A percentile compares a stretch with the other conserved stretches of the same genome.
These are phyloP conservation scores for Vickermania spadyakhi DNA, from an alignment of 208 protist genomes.

Conservation along the genomic window DNA sequence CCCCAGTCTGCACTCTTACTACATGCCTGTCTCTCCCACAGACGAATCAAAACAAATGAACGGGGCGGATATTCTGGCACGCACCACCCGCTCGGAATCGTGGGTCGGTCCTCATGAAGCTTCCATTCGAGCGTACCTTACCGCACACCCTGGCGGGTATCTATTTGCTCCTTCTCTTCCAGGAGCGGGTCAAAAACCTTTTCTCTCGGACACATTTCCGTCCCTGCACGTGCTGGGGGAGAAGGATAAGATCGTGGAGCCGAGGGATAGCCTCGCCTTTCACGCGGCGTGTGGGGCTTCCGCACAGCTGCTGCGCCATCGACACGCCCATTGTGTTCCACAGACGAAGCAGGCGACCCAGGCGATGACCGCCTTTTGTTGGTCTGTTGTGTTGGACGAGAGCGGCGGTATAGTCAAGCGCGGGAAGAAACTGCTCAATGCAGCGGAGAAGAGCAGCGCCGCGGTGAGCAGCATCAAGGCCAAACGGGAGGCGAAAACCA, in stretches of 20 bases:
- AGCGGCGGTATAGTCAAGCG: slow-evolving; percentile 3
- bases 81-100: not conserved
- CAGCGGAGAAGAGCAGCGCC: not conserved
- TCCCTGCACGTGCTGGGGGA: slow-evolving; percentile 75
- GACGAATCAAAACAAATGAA: not conserved
- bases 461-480: not conserved
- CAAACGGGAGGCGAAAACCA: not conserved
- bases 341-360: slow-evolving; percentile 30
- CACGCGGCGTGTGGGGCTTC: slow-evolving; percentile 35
- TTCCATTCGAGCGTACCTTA: not conserved
- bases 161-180: not conserved
- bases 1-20: slow-evolving; percentile 40
- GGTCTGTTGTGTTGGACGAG: slow-evolving; percentile 3
- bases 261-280: slow-evolving; percentile 49
- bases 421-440: not conserved
- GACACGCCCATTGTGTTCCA: slow-evolving; percentile 80
- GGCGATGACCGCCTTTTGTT: slow-evolving; percentile 30
- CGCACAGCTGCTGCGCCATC: slow-evolving; percentile 48
- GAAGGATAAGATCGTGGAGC: slow-evolving; percentile 58
- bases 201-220: slow-evolving; percentile 34
- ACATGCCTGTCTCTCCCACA: not conserved
- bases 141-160: not conserved
- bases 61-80: not conserved
- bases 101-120: not conserved
- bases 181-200: not conserved